Base-by-base conservation (phyloP, 2,329 filamentous ascomycete species). In the Phyllosticta capitalensis region DNA sequence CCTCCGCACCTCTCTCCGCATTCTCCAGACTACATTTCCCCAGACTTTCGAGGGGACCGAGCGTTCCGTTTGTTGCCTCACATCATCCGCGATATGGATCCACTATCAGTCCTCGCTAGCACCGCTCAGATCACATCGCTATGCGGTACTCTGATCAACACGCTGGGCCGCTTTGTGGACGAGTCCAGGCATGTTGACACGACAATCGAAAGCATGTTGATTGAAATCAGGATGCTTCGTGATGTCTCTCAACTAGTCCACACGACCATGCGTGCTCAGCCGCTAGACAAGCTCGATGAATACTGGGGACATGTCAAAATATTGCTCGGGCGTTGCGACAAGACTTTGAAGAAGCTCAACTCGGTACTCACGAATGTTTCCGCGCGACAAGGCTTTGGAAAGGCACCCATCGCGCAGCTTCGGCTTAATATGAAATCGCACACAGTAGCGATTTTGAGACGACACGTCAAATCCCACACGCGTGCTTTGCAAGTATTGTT, bases 71-170 rank as follows among this genome's bases (percentile, higher is more conserved):
- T 17, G n/a, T 45, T 45, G 38, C 38, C 38, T 45, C 38, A 6
- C 38, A 45, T 45, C 38, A 45, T 45, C 38, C n/a, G 38, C 38
- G 38, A 22, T 49, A 59, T 59, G 58, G 58, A 59, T 55, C 58
- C 58, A 38, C 58, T 59, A 55, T 59, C 58, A 12, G 52, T 59
- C 20, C 55, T 52, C 52, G 58, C 58, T 53, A 59, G 58, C n/a
- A 53, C 58, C 19, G 58, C 58, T 14, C 54, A 59, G 26, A 26
- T 59, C 30, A 52, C 58, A 26, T 53, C 54, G 58, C 58, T 59
- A 53, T 48, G 33, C 21, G 58, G 58, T 20, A 52, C 45, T 50
- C 56, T 61, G 21, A 61, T 56, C 22, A 24, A 48, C 49, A 57
- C 52, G 22, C 26, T 61, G 30, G 54, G 28, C 3, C 21, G 28